Evolutionary conservation across 2,329 filamentous ascomycete genomes (phyloP), one percentile per base, ranked within the genome.

Genomic region (Xylariales sp.): DNA sequence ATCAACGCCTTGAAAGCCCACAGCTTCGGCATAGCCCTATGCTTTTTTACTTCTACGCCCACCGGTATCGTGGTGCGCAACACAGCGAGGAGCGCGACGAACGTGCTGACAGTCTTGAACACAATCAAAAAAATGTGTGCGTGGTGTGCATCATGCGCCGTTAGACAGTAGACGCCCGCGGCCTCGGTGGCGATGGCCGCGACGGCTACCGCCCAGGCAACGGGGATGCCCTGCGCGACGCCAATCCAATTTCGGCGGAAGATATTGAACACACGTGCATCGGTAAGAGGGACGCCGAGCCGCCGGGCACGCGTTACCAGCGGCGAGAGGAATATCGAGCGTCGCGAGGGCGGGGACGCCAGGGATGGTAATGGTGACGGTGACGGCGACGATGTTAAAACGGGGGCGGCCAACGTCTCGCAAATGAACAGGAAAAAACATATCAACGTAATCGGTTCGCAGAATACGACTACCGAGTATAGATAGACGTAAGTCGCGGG

Each of bases 371-470:
- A 50, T 23, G 56, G 5, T 41, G 14, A 41, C 34, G 46, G 4
- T 4, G 52, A 50, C 23, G 23, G 4, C 5, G 39, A 14, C 12
- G 45, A 23, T 5, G 62, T 61, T 32, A 58, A 41, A 4, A 62
- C 23, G 14, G 69, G 70, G 18, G 49, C 64, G 55, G 76, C 79
- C 4, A 84, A 72, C 56, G 79, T 83, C 52, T 81, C 81, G 70
- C 80, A 82, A 46, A 84, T 75, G 34, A 84, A 77, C 9, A 84
- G 75, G 68, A 83, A 82, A 71, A 84, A 84, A 10, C 77, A 76
- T n/a, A 77, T 78, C 1, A 85, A 72, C 9, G 81, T 80, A 34
- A 82, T 72, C 4, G 78, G 74, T 73, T 84, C 79, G 65, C 80
- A 77, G 5, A 82, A 66, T 28, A 81, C 78, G 30, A 80, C 71